These are phyloP conservation scores for Saraca asoca DNA, from an alignment of 331 rosid genomes.

Conservation along the genomic window DNA sequence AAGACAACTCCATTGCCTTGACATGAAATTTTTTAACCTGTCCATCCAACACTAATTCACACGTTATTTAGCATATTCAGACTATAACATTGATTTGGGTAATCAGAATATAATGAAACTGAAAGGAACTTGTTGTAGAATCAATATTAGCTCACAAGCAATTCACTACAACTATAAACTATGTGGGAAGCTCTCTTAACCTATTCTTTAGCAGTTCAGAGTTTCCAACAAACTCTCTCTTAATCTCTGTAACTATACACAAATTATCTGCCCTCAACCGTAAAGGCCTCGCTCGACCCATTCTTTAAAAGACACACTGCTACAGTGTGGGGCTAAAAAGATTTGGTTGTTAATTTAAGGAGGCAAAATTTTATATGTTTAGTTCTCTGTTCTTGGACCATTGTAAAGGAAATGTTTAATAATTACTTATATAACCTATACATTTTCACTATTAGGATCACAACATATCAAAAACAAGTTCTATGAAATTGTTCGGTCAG, in stretches of 20 bases:
- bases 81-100: neutral
- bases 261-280: neutral
- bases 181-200: neutral
- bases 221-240: neutral
- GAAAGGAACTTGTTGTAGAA: slow-evolving; percentile 16
- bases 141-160: neutral
- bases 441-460: too few relatives aligned
- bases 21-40: slow-evolving; percentile 76
- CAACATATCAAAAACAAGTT: neutral
- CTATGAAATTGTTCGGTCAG: neutral
- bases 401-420: too few relatives aligned
- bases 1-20: slow-evolving; percentile 85
- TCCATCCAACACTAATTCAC: slow-evolving; percentile 49
- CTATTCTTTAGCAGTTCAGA: neutral
- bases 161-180: neutral
- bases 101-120: neutral
- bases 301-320: neutral
- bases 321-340: neutral
- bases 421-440: neutral
- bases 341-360: neutral
- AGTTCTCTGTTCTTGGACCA: neutral
- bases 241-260: neutral
- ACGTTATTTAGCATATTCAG: slow-evolving; percentile 44
- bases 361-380: neutral
- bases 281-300: neutral